These are phyloP conservation scores for Tylopilus vinaceipallidus DNA, from an alignment of 768 basidiomycete species.

Conservation along the genomic window DNA sequence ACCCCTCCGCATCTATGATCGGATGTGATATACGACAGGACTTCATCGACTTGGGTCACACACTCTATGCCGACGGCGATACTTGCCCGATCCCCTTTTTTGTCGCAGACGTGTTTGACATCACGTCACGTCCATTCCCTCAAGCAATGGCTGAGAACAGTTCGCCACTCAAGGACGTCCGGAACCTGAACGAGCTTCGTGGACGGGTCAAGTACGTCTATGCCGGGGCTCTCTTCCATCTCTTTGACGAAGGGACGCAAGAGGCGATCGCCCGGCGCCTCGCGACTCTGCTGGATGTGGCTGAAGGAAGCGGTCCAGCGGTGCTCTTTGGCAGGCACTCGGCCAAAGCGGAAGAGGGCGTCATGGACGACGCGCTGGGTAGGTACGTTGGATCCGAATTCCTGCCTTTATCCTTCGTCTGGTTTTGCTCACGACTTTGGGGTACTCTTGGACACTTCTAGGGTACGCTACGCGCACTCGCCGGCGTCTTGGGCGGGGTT, in stretches of 20 bases:
- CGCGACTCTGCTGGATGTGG: not conserved
- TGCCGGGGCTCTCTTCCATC: not conserved
- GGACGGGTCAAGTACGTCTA: not conserved
- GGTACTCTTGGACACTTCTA: not conserved
- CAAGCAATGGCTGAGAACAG: not conserved
- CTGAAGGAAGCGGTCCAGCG: not conserved
- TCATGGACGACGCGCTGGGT: not conserved
- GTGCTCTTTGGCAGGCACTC: not conserved
- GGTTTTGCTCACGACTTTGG: not conserved
- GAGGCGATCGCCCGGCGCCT: not conserved
- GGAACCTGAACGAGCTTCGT: not conserved
- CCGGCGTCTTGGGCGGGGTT: constrained; percentile 2
- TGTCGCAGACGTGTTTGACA: not conserved
- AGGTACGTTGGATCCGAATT: not conserved
- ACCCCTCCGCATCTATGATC: not conserved
- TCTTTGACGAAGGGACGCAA: not conserved
- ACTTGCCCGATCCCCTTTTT: not conserved
- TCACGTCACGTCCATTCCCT: not conserved
- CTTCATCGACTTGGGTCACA: constrained; percentile 1
- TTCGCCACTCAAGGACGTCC: not conserved
- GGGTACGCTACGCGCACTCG: constrained; percentile 7
- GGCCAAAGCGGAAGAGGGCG: not conserved
- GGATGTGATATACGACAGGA: constrained; percentile 2
- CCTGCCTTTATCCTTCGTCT: no score
- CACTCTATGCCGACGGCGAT: not conserved